Evolutionary conservation across 2,329 filamentous ascomycete genomes (phyloP).

Genomic region (Pseudogymnoascus sp.): DNA sequence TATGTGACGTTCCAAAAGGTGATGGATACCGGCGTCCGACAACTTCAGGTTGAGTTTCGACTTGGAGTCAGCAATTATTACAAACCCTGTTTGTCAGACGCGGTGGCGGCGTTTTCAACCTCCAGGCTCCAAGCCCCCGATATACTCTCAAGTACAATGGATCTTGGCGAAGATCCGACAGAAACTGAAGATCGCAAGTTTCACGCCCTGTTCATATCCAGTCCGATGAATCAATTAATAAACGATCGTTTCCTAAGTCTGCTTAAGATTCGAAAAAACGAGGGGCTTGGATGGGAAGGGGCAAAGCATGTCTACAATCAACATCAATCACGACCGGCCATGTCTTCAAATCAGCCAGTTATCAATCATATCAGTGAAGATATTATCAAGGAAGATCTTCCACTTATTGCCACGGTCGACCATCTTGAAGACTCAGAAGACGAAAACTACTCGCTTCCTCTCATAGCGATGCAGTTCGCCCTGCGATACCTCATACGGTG

Average conservation of each 20-base stretch:
- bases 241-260: slow-evolving; percentile 55
- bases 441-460: slow-evolving; percentile 39
- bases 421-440: slow-evolving; percentile 23
- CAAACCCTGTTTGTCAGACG: slow-evolving; percentile 52
- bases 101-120: slow-evolving; percentile 29
- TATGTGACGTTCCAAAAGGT: slow-evolving; percentile 55
- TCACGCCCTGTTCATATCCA: slow-evolving; percentile 59
- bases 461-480: slow-evolving; percentile 63
- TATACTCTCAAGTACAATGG: slow-evolving; percentile 9
- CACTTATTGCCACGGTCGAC: slow-evolving; percentile 22
- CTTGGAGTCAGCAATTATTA: slow-evolving; percentile 64
- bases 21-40: slow-evolving; percentile 31
- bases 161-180: slow-evolving; percentile 14
- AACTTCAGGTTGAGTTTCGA: slow-evolving; percentile 46
- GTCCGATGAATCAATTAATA: slow-evolving; percentile 60
- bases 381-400: slow-evolving; percentile 14
- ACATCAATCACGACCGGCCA: slow-evolving; percentile 19
- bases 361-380: slow-evolving; percentile 13
- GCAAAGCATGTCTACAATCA: slow-evolving; percentile 37
- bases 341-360: slow-evolving; percentile 13
- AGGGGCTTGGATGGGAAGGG: slow-evolving; percentile 55
- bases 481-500: slow-evolving; percentile 71
- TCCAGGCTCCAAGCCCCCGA: not conserved
- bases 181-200: slow-evolving; percentile 30
- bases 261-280: slow-evolving; percentile 46